Base-by-base conservation (phyloP, 2,329 filamentous ascomycete species). In the Pseudogymnoascus sp. region DNA sequence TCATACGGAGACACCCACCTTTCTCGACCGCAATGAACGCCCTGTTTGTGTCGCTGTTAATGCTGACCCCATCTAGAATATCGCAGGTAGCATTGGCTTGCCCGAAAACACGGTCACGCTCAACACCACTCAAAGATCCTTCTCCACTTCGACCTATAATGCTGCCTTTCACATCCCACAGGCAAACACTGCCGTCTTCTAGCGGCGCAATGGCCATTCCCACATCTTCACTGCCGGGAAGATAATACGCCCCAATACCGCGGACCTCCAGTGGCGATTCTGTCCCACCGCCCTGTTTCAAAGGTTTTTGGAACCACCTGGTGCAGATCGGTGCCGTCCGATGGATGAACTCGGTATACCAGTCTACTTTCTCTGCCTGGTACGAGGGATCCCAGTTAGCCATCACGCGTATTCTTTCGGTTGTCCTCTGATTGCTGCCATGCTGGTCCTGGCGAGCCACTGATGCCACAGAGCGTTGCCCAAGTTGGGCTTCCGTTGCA, bases 321-420 rank as follows among this genome's bases (percentile, higher is more conserved):
- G 92, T 79, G 13, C 81, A 82, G n/a, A 92, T 81, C 0, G 88
- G 86, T 0, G 86, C 92, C 75, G 93, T 83, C 36, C 93, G 83
- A 62, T 93, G 90, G 67, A 96, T 88, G 72, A 92, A 96, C 75
- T 97, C 93, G 63, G 90, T 84, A 74, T 96, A 96, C 89, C 92
- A 97, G 60, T 90, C 86, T 19, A 93, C 81, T 43, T 79, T 80
- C 76, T 97, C 92, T 4, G 77, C 78, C 0, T 86, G 84, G 67
- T 89, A 92, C 0, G 85, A 85, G 0, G 90, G 90, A 69, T 96
- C 91, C 92, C 92, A 96, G 69, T 91, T 91, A 4, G 87, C 87
- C 71, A 90, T 79, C 64, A 90, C 83, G 61, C 86, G 82, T 21
- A 78, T 76, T 63, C 78, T 78, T 69, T 83, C 78, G 63, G 69